Conservation (phyloP, 192 early-diverging fungal species). For the Oehlia diaphana region DNA sequence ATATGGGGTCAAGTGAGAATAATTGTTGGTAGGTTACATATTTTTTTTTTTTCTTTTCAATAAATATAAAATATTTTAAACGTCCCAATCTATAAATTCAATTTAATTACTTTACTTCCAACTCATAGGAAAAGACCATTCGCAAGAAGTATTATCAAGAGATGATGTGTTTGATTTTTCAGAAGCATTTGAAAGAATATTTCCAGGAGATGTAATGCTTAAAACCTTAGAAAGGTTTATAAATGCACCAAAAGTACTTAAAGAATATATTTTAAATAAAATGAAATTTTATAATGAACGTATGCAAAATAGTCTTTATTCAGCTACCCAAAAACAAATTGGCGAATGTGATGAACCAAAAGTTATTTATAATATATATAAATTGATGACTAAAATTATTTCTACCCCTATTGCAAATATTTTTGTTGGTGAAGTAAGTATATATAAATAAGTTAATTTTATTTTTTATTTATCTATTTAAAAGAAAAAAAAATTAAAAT, state of each 20-base stretch:
- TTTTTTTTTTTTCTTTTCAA: too few species aligned
- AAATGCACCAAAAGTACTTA: background rate
- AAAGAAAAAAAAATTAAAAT: background rate
- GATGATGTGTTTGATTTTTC: background rate
- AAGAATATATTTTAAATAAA: background rate
- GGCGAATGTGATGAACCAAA: background rate
- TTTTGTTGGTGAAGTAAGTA: background rate
- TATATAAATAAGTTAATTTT: background rate
- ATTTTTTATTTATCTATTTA: too few species aligned
- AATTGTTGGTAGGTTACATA: too few species aligned
- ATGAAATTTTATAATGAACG: background rate
- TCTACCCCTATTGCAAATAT: background rate
- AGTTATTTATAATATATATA: background rate
- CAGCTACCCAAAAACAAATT: background rate
- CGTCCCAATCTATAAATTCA: too few species aligned
- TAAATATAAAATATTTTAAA: background rate
- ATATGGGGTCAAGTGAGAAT: background rate
- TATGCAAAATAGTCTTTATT: background rate
- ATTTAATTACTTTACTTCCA: background rate
- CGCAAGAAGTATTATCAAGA: background rate
- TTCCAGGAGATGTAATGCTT: background rate
- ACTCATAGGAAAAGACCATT: background rate
- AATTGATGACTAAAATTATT: background rate
- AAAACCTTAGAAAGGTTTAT: background rate
- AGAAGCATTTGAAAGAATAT: background rate